Conservation (phyloP, 2,329 filamentous ascomycete genomes). For the Reticulascus tulasneorum region DNA sequence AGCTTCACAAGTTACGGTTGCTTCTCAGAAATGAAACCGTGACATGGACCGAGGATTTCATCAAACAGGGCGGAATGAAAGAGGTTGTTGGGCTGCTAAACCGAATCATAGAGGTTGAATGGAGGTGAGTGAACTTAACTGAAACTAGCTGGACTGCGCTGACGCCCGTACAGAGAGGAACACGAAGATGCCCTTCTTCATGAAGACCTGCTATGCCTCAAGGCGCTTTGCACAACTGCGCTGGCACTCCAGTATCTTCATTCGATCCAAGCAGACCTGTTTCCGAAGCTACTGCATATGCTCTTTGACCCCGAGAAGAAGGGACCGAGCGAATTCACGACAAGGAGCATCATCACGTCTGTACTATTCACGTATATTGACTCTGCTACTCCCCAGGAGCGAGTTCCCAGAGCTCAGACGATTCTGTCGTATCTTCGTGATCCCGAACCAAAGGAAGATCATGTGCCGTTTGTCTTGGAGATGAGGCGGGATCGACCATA, state of each 20-base stretch:
- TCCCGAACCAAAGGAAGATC: slow-evolving; percentile 69
- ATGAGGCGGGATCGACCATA: slow-evolving; percentile 88
- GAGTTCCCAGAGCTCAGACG: slow-evolving; percentile 65
- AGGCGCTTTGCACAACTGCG: slow-evolving; percentile 89
- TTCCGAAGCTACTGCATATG: slow-evolving; percentile 82
- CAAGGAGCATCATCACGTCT: slow-evolving; percentile 83
- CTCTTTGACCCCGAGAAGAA: slow-evolving; percentile 98
- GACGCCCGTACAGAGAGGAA: slow-evolving; percentile 64
- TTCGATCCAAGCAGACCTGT: slow-evolving; percentile 74
- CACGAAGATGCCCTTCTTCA: slow-evolving; percentile 92
- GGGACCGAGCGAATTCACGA: slow-evolving; percentile 93
- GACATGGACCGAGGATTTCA: slow-evolving; percentile 90
- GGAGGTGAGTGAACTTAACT: slow-evolving; percentile 66
- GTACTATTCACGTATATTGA: slow-evolving; percentile 86
- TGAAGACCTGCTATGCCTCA: slow-evolving; percentile 87
- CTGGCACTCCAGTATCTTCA: slow-evolving; percentile 78
- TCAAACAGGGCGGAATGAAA: slow-evolving; percentile 84
- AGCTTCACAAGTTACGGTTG: slow-evolving; percentile 86
- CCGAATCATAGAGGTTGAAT: slow-evolving; percentile 92
- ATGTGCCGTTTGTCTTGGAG: slow-evolving; percentile 79
- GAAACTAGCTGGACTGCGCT: slow-evolving; percentile 15
- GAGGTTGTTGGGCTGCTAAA: slow-evolving; percentile 84
- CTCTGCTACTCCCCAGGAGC: slow-evolving; percentile 56
- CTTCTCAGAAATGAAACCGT: slow-evolving; percentile 92
- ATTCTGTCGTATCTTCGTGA: slow-evolving; percentile 79